Percentiles rank a stretch among this genome's conserved stretches.
Evolutionary conservation across 805 yeast species (phyloP).

Genomic region (Ogataea polymorpha): DNA sequence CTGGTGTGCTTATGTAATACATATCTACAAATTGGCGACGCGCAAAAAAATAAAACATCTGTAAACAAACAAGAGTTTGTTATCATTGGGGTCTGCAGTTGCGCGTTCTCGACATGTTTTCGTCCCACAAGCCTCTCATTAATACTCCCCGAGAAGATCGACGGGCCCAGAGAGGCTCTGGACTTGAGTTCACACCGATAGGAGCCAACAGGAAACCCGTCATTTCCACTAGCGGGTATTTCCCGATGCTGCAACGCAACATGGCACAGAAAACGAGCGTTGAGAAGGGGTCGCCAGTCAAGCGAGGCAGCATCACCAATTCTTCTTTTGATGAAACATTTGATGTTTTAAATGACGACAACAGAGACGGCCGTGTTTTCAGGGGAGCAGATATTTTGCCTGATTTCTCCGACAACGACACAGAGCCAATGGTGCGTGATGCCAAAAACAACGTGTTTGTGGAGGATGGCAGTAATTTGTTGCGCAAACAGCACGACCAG

Average conservation of each 20-base stretch:
- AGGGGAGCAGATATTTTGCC: conserved; percentile 29
- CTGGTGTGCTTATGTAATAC: conserved; percentile 2
- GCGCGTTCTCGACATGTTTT: conserved; percentile 24
- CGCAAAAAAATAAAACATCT: conserved; percentile 7
- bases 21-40: conserved; percentile 3
- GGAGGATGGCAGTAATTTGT: conserved; percentile 21
- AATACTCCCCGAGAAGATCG: conserved; percentile 28
- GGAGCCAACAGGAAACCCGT: conserved; percentile 26
- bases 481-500: conserved; percentile 27
- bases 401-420: conserved; percentile 20
- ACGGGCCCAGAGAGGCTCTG: conserved; percentile 18
- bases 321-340: conserved; percentile 26
- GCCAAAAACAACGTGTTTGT: conserved; percentile 9
- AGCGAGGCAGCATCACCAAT: conserved; percentile 9
- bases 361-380: conserved; percentile 19
- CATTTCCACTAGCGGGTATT: conserved; percentile 10
- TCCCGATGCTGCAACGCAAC: conserved; percentile 17
- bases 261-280: conserved; percentile 16
- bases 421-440: conserved; percentile 2
- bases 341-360: conserved; percentile 19
- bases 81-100: conserved; percentile 1
- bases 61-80: conserved; percentile 11
- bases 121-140: conserved; percentile 28
- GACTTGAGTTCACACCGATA: conserved; percentile 42
- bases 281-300: conserved; percentile 16